Base-by-base conservation (phyloP, 2,329 filamentous ascomycete species). In the Arthrobotrys iridis region DNA sequence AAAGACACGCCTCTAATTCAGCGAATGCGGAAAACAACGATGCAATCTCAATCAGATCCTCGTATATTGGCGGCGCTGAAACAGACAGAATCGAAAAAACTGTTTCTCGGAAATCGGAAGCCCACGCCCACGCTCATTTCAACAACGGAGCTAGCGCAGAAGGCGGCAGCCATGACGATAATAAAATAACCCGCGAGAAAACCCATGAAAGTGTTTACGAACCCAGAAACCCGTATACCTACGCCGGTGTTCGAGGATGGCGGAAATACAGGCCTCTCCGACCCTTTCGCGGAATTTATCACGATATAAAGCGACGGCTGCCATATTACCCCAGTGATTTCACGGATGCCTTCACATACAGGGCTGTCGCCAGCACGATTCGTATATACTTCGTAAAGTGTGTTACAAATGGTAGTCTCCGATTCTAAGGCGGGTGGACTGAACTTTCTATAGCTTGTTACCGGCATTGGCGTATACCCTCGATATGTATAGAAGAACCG, bases 361-460 rank as follows among this genome's bases (percentile, higher is more conserved):
- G 86, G 13, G 85, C 84, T 2, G 81, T 88, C 41, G 85, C 86
- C 4, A 86, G 84, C 70, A 87, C 84, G 0, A 81, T 88, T 8
- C 85, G 85, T 1, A 88, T 88, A 81, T 88, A 87, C 80, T 88
- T 88, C 80, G 85, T 87, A 59, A 86, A 86, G 83, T 84, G 76
- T 75, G 80, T 46, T 11, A 10, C 11, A 28, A 33, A 33, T 24
- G 20, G 55, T 24, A n/a, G 8, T 5, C 71, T 11, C 7, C 5
- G 7, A 18, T 10, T 55, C 4, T 6, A 11, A 2, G 35, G 18
- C 8, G 7, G 11, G 5, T 11, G 28, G n/a, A 13, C 30, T n/a
- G 22, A 46, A 28, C 43, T 62, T 4, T 57, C 8, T 35, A 18
- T 77, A 83, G 85, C 73, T 82, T 88, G 0, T 82, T 88, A 2